Percentiles rank a stretch among this genome's conserved stretches.
Conservation (phyloP, 805 yeast genomes). For the Osmozyma mogii region DNA sequence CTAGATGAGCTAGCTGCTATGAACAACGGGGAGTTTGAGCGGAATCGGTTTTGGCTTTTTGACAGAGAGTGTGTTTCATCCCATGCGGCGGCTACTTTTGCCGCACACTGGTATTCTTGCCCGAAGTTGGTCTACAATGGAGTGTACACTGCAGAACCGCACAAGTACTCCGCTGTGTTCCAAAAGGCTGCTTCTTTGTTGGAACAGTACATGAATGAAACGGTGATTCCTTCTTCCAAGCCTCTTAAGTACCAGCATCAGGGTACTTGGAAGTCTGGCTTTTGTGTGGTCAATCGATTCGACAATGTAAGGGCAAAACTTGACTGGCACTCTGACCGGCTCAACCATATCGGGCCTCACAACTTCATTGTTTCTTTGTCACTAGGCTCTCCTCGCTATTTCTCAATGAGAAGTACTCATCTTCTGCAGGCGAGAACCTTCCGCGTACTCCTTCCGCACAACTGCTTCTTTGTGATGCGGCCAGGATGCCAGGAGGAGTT, state of each 20-base stretch:
- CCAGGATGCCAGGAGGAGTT: constrained; percentile 74
- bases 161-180: constrained; percentile 34
- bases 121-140: constrained; percentile 38
- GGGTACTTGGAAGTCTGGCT: constrained; percentile 42
- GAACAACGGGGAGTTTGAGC: constrained; percentile 31
- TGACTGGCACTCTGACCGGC: constrained; percentile 72
- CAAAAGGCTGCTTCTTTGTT: constrained; percentile 30
- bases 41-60: constrained; percentile 50
- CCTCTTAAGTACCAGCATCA: constrained; percentile 30
- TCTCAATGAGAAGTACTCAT: constrained; percentile 44
- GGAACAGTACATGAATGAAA: constrained; percentile 29
- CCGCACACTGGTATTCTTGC: constrained; percentile 11
- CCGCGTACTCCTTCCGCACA: constrained; percentile 61
- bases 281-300: constrained; percentile 52
- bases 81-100: constrained; percentile 33
- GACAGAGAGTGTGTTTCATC: constrained; percentile 54
- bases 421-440: constrained; percentile 20
- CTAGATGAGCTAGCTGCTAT: constrained; percentile 33
- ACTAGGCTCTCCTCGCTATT: constrained; percentile 63
- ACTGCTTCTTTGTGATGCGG: constrained; percentile 63
- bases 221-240: constrained; percentile 23
- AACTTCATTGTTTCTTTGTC: constrained; percentile 61
- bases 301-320: constrained; percentile 42
- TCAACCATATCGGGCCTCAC: constrained; percentile 67
- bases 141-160: constrained; percentile 12